Conservation (phyloP, 2,329 filamentous ascomycete species). For the Pezicula neosporulosa region DNA sequence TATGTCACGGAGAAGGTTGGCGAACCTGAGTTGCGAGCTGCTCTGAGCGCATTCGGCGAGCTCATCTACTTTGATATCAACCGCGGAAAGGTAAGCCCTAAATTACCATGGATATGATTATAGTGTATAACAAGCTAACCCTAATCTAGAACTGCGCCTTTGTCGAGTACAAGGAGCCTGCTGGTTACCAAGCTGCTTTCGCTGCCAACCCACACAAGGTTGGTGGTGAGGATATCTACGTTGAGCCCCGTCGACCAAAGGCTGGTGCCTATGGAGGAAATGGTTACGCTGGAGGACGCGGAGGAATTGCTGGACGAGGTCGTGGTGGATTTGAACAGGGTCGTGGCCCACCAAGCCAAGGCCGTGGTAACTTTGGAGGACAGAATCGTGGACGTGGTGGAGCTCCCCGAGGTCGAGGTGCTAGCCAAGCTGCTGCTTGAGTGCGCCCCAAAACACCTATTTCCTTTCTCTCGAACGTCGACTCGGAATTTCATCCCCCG, state of each 20-base stretch:
- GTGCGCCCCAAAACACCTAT: neutral
- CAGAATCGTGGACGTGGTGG: constrained; percentile 63
- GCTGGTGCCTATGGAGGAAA: constrained; percentile 66
- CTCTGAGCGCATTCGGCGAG: constrained; percentile 69
- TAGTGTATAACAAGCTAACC: constrained; percentile 8
- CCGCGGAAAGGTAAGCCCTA: constrained; percentile 69
- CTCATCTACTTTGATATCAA: constrained; percentile 75
- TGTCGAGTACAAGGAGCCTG: constrained; percentile 80
- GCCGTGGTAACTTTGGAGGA: constrained; percentile 32
- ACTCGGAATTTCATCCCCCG: constrained; percentile 6
- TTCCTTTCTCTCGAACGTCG: constrained; percentile 8
- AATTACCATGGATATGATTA: neutral
- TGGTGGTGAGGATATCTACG: constrained; percentile 75
- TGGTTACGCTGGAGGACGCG: constrained; percentile 61
- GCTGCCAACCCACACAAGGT: constrained; percentile 83
- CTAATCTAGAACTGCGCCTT: constrained; percentile 83
- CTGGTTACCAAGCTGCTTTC: constrained; percentile 80
- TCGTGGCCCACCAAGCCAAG: constrained; percentile 43
- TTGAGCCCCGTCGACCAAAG: constrained; percentile 86
- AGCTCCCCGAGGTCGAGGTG: constrained; percentile 59
- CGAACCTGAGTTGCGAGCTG: constrained; percentile 65
- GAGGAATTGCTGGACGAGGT: constrained; percentile 57
- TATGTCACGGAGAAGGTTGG: constrained; percentile 89
- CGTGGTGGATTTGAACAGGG: constrained; percentile 63
- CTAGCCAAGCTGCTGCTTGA: constrained; percentile 18